Conservation (phyloP, 192 early-diverging fungal genomes). For the Coemansia brasiliensis region DNA sequence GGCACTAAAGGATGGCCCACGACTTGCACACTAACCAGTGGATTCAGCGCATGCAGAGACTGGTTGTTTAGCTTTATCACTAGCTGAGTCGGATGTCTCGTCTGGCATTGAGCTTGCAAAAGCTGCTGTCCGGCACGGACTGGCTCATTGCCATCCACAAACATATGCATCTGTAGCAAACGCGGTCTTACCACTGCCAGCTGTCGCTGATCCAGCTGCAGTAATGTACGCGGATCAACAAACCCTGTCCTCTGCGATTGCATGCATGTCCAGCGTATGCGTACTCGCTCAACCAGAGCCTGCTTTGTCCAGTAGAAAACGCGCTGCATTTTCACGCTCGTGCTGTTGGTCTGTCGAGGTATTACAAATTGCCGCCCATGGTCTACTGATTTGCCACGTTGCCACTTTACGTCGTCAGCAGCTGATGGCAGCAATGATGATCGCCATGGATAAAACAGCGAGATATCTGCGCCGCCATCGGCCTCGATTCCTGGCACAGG, state of each 20-base stretch:
- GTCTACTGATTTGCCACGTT: background rate
- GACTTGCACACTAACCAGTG: conserved; percentile 8
- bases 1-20: background rate
- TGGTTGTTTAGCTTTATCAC: conserved; percentile 18
- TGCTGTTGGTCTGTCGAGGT: conserved; percentile 11
- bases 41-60: background rate
- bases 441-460: conserved; percentile 44
- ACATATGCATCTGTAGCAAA: conserved; percentile 9
- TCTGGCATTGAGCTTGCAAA: conserved; percentile 11
- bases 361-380: conserved; percentile 38
- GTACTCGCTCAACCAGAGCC: conserved; percentile 31
- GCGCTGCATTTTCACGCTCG: conserved; percentile 14
- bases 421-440: background rate
- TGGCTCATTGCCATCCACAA: conserved; percentile 6
- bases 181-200: conserved; percentile 17
- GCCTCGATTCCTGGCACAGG: conserved; percentile 43
- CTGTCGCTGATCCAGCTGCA: conserved; percentile 6
- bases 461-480: conserved; percentile 32
- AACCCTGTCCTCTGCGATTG: conserved; percentile 29
- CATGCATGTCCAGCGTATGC: conserved; percentile 27
- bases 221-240: conserved; percentile 27
- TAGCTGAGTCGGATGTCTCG: background rate
- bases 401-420: conserved; percentile 12
- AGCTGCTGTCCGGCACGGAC: conserved; percentile 10
- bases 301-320: conserved; percentile 28